phyloP scores from a whole-genome alignment of 75 land plant species.

The Cupressus sempervirens region DNA sequence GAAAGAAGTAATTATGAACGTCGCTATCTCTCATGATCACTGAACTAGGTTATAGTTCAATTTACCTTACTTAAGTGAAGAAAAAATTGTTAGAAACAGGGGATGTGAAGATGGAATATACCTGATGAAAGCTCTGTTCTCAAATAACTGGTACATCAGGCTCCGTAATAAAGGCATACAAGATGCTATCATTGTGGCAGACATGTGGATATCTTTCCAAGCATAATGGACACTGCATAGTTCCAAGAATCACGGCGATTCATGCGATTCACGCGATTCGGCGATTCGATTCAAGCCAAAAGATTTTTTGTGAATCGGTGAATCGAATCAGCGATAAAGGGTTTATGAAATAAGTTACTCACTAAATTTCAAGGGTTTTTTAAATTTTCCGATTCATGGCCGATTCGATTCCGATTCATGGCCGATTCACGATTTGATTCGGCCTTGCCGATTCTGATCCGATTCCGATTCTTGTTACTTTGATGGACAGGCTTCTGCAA shows the following conservation, averaged over 20 bases:
- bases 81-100: neutral
- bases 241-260: too few relatives aligned
- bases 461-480: too few relatives aligned
- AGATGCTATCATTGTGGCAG: conserved; percentile 21
- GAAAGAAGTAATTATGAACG: neutral
- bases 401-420: too few relatives aligned
- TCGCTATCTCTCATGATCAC: neutral
- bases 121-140: conserved; percentile 28
- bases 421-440: too few relatives aligned
- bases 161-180: conserved; percentile 28
- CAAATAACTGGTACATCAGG: conserved; percentile 22
- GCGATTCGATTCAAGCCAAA: too few relatives aligned
- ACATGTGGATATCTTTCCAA: conserved; percentile 20
- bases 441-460: too few relatives aligned
- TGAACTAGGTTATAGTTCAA: neutral
- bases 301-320: too few relatives aligned
- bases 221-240: conserved; percentile 18
- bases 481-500: conserved; percentile 26
- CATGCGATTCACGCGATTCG: too few relatives aligned
- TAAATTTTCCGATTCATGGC: too few relatives aligned
- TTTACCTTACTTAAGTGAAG: neutral
- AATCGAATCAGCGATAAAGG: too few relatives aligned
- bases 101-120: neutral
- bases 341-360: too few relatives aligned
- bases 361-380: too few relatives aligned